phyloP scores from a whole-genome alignment of 2,329 filamentous ascomycete species.

The Thermochaetoides dissita region DNA sequence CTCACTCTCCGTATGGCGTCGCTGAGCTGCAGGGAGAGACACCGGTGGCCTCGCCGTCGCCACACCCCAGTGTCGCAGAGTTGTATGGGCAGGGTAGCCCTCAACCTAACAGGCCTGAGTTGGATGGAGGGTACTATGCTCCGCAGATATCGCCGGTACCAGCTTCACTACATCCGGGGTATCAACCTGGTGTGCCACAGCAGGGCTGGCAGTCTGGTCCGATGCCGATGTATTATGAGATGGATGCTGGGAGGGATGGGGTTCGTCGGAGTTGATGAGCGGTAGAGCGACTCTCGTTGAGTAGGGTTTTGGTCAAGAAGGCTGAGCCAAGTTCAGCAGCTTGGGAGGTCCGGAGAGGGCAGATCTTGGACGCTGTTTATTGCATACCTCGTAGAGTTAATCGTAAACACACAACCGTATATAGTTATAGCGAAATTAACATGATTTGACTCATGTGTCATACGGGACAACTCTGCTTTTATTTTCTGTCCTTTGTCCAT shows the following conservation, averaged over 20 bases:
- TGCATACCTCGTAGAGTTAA: too few species aligned
- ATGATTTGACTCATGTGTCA: too few species aligned
- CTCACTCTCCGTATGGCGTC: background rate
- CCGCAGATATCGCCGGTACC: background rate
- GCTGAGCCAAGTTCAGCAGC: too few species aligned
- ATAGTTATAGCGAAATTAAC: too few species aligned
- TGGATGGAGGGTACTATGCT: conserved; percentile 1
- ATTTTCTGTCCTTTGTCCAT: too few species aligned
- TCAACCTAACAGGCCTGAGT: conserved; percentile 8
- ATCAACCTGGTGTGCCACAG: background rate
- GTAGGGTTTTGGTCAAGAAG: too few species aligned
- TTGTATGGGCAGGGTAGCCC: conserved; percentile 9
- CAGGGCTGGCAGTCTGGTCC: conserved; percentile 24
- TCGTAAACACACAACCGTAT: too few species aligned
- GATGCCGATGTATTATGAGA: conserved; percentile 22
- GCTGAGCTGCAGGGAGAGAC: conserved; percentile 15
- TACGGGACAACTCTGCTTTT: too few species aligned
- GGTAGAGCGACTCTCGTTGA: background rate
- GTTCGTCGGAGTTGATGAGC: conserved; percentile 1
- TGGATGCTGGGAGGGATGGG: conserved; percentile 9
- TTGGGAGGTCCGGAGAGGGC: too few species aligned
- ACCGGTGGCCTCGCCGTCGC: conserved; percentile 8
- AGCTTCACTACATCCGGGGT: background rate
- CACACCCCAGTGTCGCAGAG: conserved; percentile 5
- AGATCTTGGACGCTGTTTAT: too few species aligned